Evolutionary conservation across 805 yeast species (phyloP).

Genomic region (Deakozyma indianensis): DNA sequence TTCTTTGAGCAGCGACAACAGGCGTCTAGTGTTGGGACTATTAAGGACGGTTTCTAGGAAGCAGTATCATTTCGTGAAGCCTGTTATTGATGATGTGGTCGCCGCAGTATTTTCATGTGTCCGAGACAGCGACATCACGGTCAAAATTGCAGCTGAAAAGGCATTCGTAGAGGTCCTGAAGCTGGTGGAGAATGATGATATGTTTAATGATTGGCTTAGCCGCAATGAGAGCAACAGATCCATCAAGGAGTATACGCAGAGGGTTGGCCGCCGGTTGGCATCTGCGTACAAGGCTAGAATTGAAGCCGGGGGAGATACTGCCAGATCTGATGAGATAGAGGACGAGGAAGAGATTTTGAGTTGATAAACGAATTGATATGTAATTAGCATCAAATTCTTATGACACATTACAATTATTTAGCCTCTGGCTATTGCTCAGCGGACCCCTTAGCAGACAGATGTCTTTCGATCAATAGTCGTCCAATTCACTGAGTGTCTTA

Average conservation of each 20-base stretch:
- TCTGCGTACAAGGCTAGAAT: slow-evolving; percentile 76
- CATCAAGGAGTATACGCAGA: slow-evolving; percentile 72
- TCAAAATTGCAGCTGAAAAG: slow-evolving; percentile 88
- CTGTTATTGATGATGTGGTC: slow-evolving; percentile 41
- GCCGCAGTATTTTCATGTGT: slow-evolving; percentile 72
- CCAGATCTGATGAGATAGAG: slow-evolving; percentile 73
- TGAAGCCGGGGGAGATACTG: slow-evolving; percentile 79
- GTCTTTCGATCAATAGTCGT: no score
- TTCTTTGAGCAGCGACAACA: slow-evolving; percentile 49
- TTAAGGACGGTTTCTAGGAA: slow-evolving; percentile 59
- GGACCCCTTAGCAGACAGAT: no score
- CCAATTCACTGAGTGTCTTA: no score
- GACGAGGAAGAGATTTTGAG: slow-evolving; percentile 62
- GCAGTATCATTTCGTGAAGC: slow-evolving; percentile 36
- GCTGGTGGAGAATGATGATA: slow-evolving; percentile 43
- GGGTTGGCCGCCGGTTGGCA: slow-evolving; percentile 83
- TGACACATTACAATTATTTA: no score
- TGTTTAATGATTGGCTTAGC: slow-evolving; percentile 55
- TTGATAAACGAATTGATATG: no score
- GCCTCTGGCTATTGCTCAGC: no score
- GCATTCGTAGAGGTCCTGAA: slow-evolving; percentile 62
- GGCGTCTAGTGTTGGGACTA: slow-evolving; percentile 66
- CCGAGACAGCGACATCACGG: slow-evolving; percentile 79
- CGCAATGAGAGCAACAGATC: slow-evolving; percentile 39
- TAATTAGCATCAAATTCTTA: no score